Evolutionary conservation across 805 yeast genomes (phyloP), one percentile per base, ranked within the genome.

Genomic region (Blastobotrys parvus): DNA sequence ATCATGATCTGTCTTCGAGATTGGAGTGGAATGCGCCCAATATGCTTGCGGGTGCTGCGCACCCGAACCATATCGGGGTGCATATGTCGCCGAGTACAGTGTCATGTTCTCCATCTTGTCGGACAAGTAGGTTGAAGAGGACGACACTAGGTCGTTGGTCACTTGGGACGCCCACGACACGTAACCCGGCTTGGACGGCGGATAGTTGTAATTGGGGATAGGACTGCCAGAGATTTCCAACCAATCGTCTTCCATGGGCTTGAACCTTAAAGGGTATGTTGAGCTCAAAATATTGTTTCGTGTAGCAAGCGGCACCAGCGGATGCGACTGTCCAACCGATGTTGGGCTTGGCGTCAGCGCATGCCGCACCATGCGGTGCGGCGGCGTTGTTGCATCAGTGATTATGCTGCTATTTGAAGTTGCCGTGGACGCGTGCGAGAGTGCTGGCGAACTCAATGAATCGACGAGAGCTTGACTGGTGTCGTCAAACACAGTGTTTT

Each of bases 231-330:
- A n/a, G 20, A 48, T 36, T 20, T 50, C 53, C 27, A 50, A 38
- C 53, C 53, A 48, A 41, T 53, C 58, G 30, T 53, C 57, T 6
- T 54, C 58, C 46, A 45, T 44, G 7, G 51, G 43, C 31, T 35
- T 33, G 43, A 54, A 53, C 13, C 39, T 32, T 39, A 49, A 30
- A 3, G 51, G 51, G 32, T 37, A 42, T 3, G 51, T 42, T 4
- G 46, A 47, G 23, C 46, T 41, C n/a, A 47, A 4, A 11, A 45
- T 38, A 23, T 44, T 44, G 34, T 41, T 45, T 20, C 50, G 39
- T 32, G 47, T 40, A 11, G 51, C 45, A 30, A 40, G 45, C 2
- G 53, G 53, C 5, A 49, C 46, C 35, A 49, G 40, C 3, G 53
- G 53, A 25, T 49, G 53, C 15, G 51, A 37, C 13, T 44, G 32